Evolutionary conservation across 2,329 filamentous ascomycete species (phyloP).

Genomic region (Penicillium sp.): DNA sequence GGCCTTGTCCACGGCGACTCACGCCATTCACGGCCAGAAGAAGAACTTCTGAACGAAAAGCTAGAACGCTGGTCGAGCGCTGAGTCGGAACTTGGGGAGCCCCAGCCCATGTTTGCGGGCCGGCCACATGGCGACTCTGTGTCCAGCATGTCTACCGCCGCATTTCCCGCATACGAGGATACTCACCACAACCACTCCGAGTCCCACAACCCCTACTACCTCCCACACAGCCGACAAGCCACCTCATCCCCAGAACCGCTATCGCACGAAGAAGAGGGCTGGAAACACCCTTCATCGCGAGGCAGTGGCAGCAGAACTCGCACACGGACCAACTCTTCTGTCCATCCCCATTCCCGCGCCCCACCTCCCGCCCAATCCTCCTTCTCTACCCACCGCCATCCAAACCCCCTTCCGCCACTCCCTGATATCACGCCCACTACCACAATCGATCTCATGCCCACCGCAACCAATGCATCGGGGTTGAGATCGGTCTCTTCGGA

Average conservation of each 20-base stretch:
- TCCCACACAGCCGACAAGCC: constrained; percentile 16
- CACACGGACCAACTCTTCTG: constrained; percentile 21
- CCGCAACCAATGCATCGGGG: background rate
- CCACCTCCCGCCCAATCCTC: constrained; percentile 23
- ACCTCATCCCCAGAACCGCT: constrained; percentile 14
- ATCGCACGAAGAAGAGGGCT: constrained; percentile 13
- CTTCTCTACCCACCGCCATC: constrained; percentile 25
- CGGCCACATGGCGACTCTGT: constrained; percentile 24
- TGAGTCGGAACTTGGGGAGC: constrained; percentile 23
- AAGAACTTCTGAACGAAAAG: constrained; percentile 30
- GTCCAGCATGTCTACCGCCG: constrained; percentile 24
- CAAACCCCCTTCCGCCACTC: constrained; percentile 34
- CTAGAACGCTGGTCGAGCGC: constrained; percentile 27
- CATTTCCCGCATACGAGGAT: constrained; percentile 31
- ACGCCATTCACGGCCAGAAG: constrained; percentile 18
- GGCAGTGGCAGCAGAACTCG: constrained; percentile 6
- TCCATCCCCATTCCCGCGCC: constrained; percentile 13
- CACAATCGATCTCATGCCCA: constrained; percentile 4
- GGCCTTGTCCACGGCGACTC: constrained; percentile 78
- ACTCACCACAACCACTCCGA: constrained; percentile 22
- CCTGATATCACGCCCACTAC: constrained; percentile 28
- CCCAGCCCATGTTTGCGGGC: constrained; percentile 15
- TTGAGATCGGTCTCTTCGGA: constrained; percentile 18
- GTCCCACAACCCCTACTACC: constrained; percentile 26
- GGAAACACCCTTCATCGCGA: constrained; percentile 10